Percentiles rank a stretch among this genome's conserved stretches.
These are phyloP conservation scores for Candida coleopterorum DNA, from an alignment of 805 yeast species.

Conservation along the genomic window DNA sequence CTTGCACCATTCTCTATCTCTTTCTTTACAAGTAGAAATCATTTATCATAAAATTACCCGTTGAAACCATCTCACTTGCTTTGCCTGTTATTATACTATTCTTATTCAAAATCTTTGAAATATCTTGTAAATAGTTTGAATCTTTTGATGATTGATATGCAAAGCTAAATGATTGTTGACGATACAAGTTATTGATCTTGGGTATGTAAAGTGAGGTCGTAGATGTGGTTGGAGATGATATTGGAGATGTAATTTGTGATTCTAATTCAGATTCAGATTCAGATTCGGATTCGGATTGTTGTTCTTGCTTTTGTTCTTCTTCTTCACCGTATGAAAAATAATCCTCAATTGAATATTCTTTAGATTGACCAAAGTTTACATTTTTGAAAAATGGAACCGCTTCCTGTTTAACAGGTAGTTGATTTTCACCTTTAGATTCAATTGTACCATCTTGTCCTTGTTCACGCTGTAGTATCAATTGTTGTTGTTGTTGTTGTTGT, in stretches of 20 bases:
- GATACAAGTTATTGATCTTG: conserved; percentile 7
- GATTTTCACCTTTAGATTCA: not conserved
- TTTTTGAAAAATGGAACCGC: conserved; percentile 36
- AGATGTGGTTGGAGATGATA: conserved; percentile 8
- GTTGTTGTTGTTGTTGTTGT: not conserved
- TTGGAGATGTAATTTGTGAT: conserved; percentile 2
- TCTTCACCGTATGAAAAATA: conserved; percentile 28
- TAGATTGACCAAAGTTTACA: conserved; percentile 29
- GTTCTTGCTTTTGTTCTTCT: conserved; percentile 13
- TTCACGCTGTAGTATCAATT: not conserved
- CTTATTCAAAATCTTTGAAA: conserved; percentile 30
- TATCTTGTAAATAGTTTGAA: conserved; percentile 20
- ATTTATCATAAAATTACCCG: conserved; percentile 37
- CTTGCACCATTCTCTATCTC: not conserved
- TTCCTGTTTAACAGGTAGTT: conserved; percentile 7
- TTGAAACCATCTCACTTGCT: conserved; percentile 42
- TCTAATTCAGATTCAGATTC: too few relatives aligned
- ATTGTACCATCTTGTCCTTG: too few relatives aligned
- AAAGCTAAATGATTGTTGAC: conserved; percentile 8
- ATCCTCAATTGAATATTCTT: conserved; percentile 27
- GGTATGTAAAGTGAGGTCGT: conserved; percentile 9
- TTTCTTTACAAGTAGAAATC: conserved; percentile 36
- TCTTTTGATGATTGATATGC: conserved; percentile 12
- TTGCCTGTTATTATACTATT: conserved; percentile 34
- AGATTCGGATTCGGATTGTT: not conserved